Evolutionary conservation across 345 rosid genomes (phyloP).

Genomic region (Salix suchowensis): DNA sequence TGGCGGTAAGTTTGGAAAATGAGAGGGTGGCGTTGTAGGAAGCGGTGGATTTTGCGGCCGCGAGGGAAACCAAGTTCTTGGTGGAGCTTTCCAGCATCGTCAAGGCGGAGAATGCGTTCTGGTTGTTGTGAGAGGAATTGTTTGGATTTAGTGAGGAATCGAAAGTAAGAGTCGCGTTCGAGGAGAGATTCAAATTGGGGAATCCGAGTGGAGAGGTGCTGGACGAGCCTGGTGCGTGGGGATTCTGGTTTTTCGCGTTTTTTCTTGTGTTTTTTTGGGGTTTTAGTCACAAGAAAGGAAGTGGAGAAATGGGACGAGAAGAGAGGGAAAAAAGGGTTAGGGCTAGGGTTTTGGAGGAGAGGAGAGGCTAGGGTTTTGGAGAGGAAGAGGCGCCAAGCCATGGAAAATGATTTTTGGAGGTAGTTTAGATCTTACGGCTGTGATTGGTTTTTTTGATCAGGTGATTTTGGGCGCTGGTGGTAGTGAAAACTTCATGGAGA

Average conservation of each 20-base stretch:
- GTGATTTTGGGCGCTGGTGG: background rate
- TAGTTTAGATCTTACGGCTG: background rate
- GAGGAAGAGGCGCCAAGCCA: constrained; percentile 31
- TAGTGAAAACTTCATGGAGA: background rate
- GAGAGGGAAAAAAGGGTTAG: background rate
- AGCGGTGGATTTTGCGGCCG: constrained; percentile 68
- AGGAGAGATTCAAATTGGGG: constrained; percentile 55
- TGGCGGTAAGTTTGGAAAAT: constrained; percentile 62
- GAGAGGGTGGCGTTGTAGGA: constrained; percentile 57
- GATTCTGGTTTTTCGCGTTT: constrained; percentile 57
- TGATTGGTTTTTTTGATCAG: background rate
- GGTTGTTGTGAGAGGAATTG: constrained; percentile 65
- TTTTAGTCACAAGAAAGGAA: constrained; percentile 78
- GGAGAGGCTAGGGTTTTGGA: constrained; percentile 24
- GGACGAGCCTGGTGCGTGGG: constrained; percentile 60
- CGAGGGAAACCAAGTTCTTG: constrained; percentile 88
- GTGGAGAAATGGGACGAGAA: constrained; percentile 49
- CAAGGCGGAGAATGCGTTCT: constrained; percentile 59
- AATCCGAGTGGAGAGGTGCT: constrained; percentile 42
- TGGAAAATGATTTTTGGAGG: background rate
- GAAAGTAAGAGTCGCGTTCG: constrained; percentile 56
- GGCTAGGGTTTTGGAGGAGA: constrained; percentile 13
- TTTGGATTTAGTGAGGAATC: constrained; percentile 59
- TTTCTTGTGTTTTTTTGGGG: constrained; percentile 47
- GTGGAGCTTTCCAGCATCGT: constrained; percentile 76